These are phyloP conservation scores for Amborella trichopoda DNA, from an alignment of 164 flowering plant species.

Conservation along the genomic window DNA sequence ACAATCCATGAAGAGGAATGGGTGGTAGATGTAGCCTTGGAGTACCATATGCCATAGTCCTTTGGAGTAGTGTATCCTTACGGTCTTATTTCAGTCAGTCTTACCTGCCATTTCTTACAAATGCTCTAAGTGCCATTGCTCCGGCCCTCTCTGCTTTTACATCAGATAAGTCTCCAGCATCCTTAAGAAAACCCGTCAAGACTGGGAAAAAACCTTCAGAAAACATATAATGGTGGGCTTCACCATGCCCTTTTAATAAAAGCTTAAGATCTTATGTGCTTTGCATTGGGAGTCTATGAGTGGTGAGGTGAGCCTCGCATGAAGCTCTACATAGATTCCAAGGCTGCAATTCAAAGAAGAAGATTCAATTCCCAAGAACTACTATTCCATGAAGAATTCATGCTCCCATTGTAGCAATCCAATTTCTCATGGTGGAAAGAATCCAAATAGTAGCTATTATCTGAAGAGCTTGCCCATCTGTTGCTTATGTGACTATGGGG, in stretches of 20 bases:
- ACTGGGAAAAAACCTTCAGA: slow-evolving; percentile 30
- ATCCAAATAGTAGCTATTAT: slow-evolving; percentile 24
- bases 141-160: slow-evolving; percentile 38
- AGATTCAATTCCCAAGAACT: slow-evolving; percentile 5
- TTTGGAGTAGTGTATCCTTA: too few relatives aligned
- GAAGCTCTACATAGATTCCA: slow-evolving; percentile 9
- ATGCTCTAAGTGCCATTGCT: slow-evolving; percentile 27
- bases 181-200: slow-evolving; percentile 34
- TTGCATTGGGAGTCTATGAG: slow-evolving; percentile 43
- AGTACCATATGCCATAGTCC: too few relatives aligned
- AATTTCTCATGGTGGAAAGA: slow-evolving; percentile 12
- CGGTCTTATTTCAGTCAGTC: background rate
- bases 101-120: slow-evolving; percentile 47
- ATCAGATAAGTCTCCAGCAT: slow-evolving; percentile 34
- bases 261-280: slow-evolving; percentile 30
- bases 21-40: too few relatives aligned
- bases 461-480: slow-evolving; percentile 37
- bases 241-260: slow-evolving; percentile 18
- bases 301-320: slow-evolving; percentile 24
- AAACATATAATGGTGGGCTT: slow-evolving; percentile 20
- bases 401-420: slow-evolving; percentile 1
- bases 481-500: slow-evolving; percentile 37
- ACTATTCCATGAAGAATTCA: slow-evolving; percentile 2
- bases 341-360: slow-evolving; percentile 9
- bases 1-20: too few relatives aligned